These are phyloP conservation scores for Ceratopteris richardii DNA, from an alignment of 75 land plant species.

Conservation along the genomic window DNA sequence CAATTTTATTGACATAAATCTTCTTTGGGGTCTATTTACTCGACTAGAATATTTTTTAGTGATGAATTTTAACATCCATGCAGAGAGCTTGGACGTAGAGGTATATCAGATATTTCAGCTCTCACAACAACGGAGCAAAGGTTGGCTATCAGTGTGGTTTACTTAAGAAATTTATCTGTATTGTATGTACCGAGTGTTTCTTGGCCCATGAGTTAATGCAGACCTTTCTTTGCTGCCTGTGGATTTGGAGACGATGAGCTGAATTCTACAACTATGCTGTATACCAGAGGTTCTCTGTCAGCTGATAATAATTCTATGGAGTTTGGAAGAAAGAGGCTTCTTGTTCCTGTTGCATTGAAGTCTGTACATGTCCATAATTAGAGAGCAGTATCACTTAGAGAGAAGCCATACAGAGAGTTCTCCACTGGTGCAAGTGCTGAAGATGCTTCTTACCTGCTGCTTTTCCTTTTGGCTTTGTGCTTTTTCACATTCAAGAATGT, in stretches of 20 bases:
- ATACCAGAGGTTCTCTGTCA: conserved; percentile 15
- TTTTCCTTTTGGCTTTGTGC: too few relatives aligned
- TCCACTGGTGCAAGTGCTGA: too few relatives aligned
- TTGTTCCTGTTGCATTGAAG: neutral
- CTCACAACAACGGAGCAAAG: conserved; percentile 54
- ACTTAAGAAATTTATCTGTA: neutral
- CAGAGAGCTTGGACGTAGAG: conserved; percentile 59
- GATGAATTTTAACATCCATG: neutral
- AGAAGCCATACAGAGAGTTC: too few relatives aligned
- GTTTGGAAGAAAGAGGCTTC: neutral
- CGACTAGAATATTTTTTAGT: neutral
- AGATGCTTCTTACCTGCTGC: too few relatives aligned
- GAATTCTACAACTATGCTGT: conserved; percentile 75
- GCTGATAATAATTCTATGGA: neutral
- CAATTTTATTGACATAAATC: too few relatives aligned
- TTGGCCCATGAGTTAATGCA: conserved; percentile 8
- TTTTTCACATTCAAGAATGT: too few relatives aligned
- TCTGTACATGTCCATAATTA: too few relatives aligned
- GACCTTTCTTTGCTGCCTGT: conserved; percentile 56
- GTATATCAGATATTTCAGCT: conserved; percentile 70
- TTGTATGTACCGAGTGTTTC: too few relatives aligned
- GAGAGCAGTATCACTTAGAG: too few relatives aligned
- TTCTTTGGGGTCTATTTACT: too few relatives aligned
- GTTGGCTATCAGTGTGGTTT: conserved; percentile 18
- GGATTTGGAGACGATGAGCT: conserved; percentile 61